Base-by-base conservation (phyloP, 371 early-diverging fungal genomes). In the Conidiobolus coronatus region DNA sequence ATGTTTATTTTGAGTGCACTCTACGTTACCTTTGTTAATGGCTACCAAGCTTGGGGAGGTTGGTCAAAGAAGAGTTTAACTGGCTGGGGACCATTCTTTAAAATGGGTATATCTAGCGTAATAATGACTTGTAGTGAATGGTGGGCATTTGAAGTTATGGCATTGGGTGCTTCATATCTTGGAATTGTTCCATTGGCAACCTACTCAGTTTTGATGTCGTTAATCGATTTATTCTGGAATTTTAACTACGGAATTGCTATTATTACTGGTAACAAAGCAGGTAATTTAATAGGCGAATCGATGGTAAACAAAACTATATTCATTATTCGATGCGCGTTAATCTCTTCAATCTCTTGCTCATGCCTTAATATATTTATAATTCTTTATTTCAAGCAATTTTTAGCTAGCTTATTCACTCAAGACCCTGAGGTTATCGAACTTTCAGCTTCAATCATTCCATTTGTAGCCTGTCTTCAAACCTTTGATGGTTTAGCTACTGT, bases 131-230 rank as follows among this genome's bases (percentile, higher is more conserved):
- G 79, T 56, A 62, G 67, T n/a, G 81, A 81, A 57, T 81, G 82
- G 82, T 75, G 75, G 68, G 64, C 66, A 9, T 66, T 70, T 47
- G 80, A 89, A 54, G 50, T 82, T 18, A 66, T 80, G 4, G 85
- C 84, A 0, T 57, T 90, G 40, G 77, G 74, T 0, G 81, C 87
- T 2, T 74, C 76, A 29, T 77, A 77, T 50, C 57, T 92, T 4
- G 82, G 89, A 23, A 77, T 74, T 8, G 55, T 64, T 1, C 66
- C 74, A 38, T 66, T 92, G 19, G 92, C 92, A 1, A 84, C 88
- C 12, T 90, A 89, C 54, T 74, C 79, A 19, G 70, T 89, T 33
- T 63, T 81, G 17, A 59, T 92, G 40, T 82, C 79, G 20, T 71
- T 82, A 0, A 67, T 66, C 14, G 55, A 73, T 15, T 57, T 81